Evolutionary conservation across 768 basidiomycete genomes (phyloP), one percentile per base, ranked within the genome.

Genomic region (Boletus rex-veris): DNA sequence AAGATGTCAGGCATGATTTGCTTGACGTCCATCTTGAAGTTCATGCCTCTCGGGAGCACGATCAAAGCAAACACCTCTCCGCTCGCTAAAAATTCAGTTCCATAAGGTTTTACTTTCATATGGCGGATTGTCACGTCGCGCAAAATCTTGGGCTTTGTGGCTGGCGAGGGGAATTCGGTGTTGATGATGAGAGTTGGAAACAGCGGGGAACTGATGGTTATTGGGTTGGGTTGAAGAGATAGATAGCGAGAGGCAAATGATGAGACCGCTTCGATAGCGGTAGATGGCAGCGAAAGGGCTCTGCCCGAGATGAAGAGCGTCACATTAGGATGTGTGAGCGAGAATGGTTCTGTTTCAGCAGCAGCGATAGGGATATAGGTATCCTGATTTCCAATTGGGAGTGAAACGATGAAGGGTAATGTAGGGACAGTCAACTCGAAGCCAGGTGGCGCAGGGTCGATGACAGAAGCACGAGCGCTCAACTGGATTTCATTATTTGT

Each of bases 1-100:
- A 92, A 68, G 26, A 88, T 84, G 64, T 93, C 90, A 0, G 90
- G 89, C 52, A 88, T 75, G 26, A 91, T 80, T 40, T 74, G 78
- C 7, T 73, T 78, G 18, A 91, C 84, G 40, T 83, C 73, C 47
- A 91, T 67, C n/a, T 73, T 75, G 26, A 90, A 71, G 50, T 87
- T 69, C 69, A 93, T 80, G 41, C 88, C 88, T 40, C 69, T 72
- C 1, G 90, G 90, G 2, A 92, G 75, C 10, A 87, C 84, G 35
- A 88, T 73, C 16, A 76, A 75, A 7, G 80, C 90, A 43, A 75
- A 78, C 11, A 92, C 81, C 4, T 77, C 78, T 14, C 89, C 91
- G 61, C 83, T 90, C 0, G 89, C 86, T 19, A 86, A 73, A 62
- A 92, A 78, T 7, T 56, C 64, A 12, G 59, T 61, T 41, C 75